Percentiles rank a stretch among this genome's conserved stretches.
Evolutionary conservation across 345 rosid species (phyloP).

Genomic region (Rhodomyrtus tomentosa): DNA sequence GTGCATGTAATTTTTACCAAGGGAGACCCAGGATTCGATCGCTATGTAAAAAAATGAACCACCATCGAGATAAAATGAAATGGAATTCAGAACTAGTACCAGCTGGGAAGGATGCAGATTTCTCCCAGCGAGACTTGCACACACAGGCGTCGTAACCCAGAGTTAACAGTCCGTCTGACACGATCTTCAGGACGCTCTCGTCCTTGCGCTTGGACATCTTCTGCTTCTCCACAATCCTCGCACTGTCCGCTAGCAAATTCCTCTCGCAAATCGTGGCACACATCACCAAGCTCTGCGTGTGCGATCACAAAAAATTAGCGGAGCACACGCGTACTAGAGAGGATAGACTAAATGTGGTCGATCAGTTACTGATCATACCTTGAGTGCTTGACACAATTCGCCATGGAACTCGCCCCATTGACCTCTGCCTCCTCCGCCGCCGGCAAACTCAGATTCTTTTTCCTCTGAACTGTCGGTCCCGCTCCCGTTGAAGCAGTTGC

Average conservation of each 20-base stretch:
- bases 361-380: constrained; percentile 19
- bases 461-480: constrained; percentile 68
- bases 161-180: constrained; percentile 37
- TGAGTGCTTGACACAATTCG: constrained; percentile 51
- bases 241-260: constrained; percentile 48
- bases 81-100: constrained; percentile 22
- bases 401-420: constrained; percentile 9
- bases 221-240: constrained; percentile 66
- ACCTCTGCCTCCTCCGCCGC: constrained; percentile 16
- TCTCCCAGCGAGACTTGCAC: constrained; percentile 91
- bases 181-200: constrained; percentile 34
- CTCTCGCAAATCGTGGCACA: constrained; percentile 42
- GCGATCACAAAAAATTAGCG: not conserved
- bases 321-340: not conserved
- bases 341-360: not conserved
- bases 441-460: constrained; percentile 25
- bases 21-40: not conserved
- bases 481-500: constrained; percentile 57
- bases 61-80: not conserved
- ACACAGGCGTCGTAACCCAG: constrained; percentile 67
- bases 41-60: not conserved
- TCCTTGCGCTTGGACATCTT: constrained; percentile 50
- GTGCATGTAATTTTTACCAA: not conserved
- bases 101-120: constrained; percentile 51
- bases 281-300: constrained; percentile 44